Evolutionary conservation across 768 basidiomycete species (phyloP), one percentile per base, ranked within the genome.

Genomic region (Tubosaeta sp.): DNA sequence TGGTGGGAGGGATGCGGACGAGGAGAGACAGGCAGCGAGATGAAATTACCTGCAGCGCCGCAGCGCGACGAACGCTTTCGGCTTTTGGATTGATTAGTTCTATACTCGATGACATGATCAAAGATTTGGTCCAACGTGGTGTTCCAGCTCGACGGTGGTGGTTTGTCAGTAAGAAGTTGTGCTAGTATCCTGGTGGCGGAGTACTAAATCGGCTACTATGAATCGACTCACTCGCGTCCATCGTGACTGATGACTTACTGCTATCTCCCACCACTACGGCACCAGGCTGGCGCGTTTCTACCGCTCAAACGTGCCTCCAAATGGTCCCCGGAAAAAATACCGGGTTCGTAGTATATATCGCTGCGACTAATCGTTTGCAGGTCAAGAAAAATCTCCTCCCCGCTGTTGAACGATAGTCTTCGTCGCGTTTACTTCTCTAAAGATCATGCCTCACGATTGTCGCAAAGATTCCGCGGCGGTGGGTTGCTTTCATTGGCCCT

Each of bases 1-100:
- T 92, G 59, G 43, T 60, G 57, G 59, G 55, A 55, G 43, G 9
- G 51, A 60, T 60, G 59, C 41, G 55, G 53, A 52, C 46, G 52
- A 60, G 49, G 60, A 54, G 56, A 48, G 38, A 58, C 53, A 52
- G 41, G 51, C 38, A 46, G 52, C 22, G 41, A 51, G 49, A 52
- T 60, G 56, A 56, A 56, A 57, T 55, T 67, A 90, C 94, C 86
- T 94, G 93, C 43, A 96, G 79, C 41, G 94, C 94, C 50, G 90
- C 90, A 19, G 90, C 86, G 59, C 94, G 78, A 59, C 90, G 75
- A 35, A 97, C 84, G 67, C 89, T 92, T 79, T 96, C 94, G 35
- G 94, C 94, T 70, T 94, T 91, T 35, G 94, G 94, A 65, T 97
- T 97, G 71, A 97, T 90, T 62, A 94, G 87, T 75, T 96, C 92